Evolutionary conservation across 2,329 filamentous ascomycete genomes (phyloP), one percentile per base, ranked within the genome.

Genomic region (Aspergillus pseudoterreus): DNA sequence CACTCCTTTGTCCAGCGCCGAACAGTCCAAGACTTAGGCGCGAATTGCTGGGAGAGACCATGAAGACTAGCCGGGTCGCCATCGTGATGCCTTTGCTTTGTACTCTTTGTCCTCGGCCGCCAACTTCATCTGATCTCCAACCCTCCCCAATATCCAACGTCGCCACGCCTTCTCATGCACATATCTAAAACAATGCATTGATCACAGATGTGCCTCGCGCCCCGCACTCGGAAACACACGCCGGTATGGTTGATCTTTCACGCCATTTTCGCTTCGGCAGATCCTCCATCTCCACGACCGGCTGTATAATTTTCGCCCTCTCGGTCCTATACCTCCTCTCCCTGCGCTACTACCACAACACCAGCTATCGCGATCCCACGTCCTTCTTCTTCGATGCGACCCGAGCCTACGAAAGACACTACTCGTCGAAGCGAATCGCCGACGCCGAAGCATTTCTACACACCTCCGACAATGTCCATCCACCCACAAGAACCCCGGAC

Each of bases 321-420:
- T 15, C 45, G 38, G 8, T 52, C 21, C 15, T 56, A 1, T 59
- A 47, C 30, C 46, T 59, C 9, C 36, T 57, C 47, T 45, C 51
- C 4, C 4, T 59, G 4, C 11, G 51, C 32, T 55, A 59, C 43
- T 55, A 54, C 14, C 57, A 47, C 3, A 33, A 22, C 3, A 3
- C 32, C 3, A 55, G 53, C 30, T 50, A 51, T 19, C 55, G 57
- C 12, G 57, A 59, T 22, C 57, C 57, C 11, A 54, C 52, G 0
- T 57, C 57, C 14, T 45, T 33, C 19, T 59, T 59, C 43, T 57
- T 57, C 55, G 47, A 57, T n/a, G 32, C 51, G 2, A 24, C 2
- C 30, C 49, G 36, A 8, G 57, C 55, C 27, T 57, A 56, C 43
- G 36, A 48, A 14, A 30, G 41, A 36, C 46, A 19, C 2, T 59